Evolutionary conservation across 352 stramenopile species (phyloP).

Genomic region (Elongisporangium undulatum): DNA sequence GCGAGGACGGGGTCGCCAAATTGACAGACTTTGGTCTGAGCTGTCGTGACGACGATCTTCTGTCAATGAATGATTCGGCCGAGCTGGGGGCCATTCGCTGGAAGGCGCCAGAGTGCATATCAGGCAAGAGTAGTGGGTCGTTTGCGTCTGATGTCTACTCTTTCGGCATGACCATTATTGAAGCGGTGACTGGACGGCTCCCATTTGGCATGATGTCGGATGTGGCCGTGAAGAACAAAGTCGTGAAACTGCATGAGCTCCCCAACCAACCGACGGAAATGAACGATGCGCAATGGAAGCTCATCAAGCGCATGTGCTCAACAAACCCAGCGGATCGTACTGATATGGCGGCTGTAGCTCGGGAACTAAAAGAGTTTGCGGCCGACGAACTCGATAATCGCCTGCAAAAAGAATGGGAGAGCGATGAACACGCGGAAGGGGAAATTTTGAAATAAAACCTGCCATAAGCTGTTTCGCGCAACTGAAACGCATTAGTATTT

Average conservation of each 20-base stretch:
- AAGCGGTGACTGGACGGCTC: neutral
- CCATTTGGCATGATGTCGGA: no score
- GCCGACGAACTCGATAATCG: neutral
- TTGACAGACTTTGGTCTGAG: conserved; percentile 12
- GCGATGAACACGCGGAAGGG: neutral
- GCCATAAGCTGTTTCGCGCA: no score
- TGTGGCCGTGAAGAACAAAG: no score
- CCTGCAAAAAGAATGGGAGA: neutral
- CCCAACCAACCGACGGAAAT: no score
- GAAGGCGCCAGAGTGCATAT: conserved; percentile 12
- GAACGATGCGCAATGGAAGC: neutral
- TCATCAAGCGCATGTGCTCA: neutral
- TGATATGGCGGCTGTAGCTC: neutral
- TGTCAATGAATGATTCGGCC: neutral
- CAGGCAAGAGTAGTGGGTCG: no score
- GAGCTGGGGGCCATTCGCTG: conserved; percentile 1
- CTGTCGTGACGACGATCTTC: neutral
- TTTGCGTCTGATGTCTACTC: neutral
- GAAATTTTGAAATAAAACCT: no score
- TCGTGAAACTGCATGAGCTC: no score
- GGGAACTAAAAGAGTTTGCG: neutral
- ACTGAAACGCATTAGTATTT: no score
- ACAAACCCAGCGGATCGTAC: neutral
- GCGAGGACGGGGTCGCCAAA: conserved; percentile 2
- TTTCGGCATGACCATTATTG: neutral